Percentiles rank a stretch among this genome's conserved stretches.
Conservation (phyloP, 2,329 filamentous ascomycete genomes). For the Tolypocladium album region DNA sequence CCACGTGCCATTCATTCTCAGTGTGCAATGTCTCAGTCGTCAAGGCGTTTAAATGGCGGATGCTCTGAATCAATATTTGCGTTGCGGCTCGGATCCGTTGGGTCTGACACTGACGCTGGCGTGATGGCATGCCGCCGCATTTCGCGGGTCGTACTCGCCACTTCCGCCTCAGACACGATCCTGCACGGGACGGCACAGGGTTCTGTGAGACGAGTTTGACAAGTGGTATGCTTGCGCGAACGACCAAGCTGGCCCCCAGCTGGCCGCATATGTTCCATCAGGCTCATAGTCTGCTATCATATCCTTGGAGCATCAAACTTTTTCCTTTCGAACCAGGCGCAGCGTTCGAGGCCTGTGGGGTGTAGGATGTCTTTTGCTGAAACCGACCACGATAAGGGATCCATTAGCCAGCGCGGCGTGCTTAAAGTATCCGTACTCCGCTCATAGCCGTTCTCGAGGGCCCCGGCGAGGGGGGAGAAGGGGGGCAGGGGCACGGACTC, state of each 20-base stretch:
- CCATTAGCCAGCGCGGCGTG: background rate
- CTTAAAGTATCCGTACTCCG: background rate
- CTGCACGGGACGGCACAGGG: background rate
- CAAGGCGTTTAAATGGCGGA: background rate
- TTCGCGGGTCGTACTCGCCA: background rate
- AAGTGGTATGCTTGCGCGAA: background rate
- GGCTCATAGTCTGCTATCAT: too few species aligned
- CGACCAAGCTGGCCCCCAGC: background rate
- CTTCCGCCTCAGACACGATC: background rate
- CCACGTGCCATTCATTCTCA: background rate
- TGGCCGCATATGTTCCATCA: background rate
- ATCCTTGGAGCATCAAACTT: background rate
- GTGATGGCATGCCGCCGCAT: background rate
- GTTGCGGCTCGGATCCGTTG: background rate
- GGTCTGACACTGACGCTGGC: background rate
- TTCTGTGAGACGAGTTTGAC: background rate
- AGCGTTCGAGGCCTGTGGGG: background rate
- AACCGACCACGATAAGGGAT: background rate
- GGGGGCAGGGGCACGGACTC: too few species aligned
- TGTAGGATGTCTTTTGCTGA: background rate
- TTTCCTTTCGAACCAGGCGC: background rate
- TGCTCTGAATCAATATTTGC: background rate
- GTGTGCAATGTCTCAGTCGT: background rate
- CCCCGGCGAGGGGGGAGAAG: too few species aligned
- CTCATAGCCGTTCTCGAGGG: too few species aligned